Percentiles rank a stretch among this genome's conserved stretches.
Evolutionary conservation across 176 grass and related monocot species (phyloP).

Genomic region (Stipa capillata): DNA sequence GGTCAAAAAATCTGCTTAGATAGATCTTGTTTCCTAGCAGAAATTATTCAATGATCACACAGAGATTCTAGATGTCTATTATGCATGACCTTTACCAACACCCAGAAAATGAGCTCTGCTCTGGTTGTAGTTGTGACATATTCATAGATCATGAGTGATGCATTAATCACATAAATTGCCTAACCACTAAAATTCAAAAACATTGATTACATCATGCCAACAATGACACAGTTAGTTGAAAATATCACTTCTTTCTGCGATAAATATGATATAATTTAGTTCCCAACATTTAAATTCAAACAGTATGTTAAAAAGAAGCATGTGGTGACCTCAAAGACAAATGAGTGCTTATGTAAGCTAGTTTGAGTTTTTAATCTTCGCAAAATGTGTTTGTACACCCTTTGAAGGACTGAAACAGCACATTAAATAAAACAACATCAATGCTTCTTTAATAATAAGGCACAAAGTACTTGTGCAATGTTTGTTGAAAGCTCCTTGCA

Average conservation of each 20-base stretch:
- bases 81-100: no score
- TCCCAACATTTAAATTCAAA: background rate
- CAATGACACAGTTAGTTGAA: background rate
- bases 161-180: no score
- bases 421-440: background rate
- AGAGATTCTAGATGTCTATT: no score
- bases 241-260: background rate
- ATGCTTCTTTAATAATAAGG: background rate
- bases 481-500: background rate
- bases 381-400: background rate
- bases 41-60: no score
- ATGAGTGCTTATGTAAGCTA: background rate
- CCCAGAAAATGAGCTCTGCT: no score
- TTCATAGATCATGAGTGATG: no score
- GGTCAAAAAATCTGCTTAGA: no score
- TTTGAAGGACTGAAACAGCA: background rate
- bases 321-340: background rate
- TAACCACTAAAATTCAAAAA: no score
- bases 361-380: no score
- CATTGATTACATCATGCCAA: background rate
- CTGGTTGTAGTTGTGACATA: no score
- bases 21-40: no score
- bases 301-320: no score
- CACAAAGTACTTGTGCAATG: background rate
- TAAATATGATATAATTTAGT: background rate